These are phyloP conservation scores for Dillenia suffruticosa DNA, from an alignment of 164 flowering plant species.

Conservation along the genomic window DNA sequence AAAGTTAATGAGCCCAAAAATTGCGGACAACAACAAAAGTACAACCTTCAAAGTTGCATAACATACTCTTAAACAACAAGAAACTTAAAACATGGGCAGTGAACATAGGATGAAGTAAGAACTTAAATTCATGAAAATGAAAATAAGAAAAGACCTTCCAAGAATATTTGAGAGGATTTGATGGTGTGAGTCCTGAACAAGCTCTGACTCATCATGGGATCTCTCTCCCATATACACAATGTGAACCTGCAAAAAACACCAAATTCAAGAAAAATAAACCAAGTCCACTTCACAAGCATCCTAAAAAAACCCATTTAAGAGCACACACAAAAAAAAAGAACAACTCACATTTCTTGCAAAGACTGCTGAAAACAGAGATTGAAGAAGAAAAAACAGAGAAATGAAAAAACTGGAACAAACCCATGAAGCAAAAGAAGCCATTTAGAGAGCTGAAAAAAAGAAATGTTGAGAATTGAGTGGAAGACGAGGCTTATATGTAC, in stretches of 20 bases:
- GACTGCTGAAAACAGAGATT: not conserved
- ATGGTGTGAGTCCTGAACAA: slow-evolving; percentile 31
- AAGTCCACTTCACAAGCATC: no score
- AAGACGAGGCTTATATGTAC: no score
- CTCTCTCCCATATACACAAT: slow-evolving; percentile 44
- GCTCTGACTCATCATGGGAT: slow-evolving; percentile 22
- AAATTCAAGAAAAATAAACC: not conserved
- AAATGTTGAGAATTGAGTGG: no score
- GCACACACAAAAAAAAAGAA: not conserved
- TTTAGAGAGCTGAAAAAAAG: not conserved
- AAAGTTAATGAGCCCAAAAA: no score
- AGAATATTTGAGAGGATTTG: slow-evolving; percentile 31
- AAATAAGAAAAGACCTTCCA: slow-evolving; percentile 23
- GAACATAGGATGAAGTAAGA: not conserved
- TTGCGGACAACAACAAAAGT: no score
- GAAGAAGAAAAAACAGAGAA: slow-evolving; percentile 1
- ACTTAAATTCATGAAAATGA: not conserved
- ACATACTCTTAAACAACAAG: no score
- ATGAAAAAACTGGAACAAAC: not conserved
- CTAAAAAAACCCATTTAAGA: not conserved
- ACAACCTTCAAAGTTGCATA: no score
- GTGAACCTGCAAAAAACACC: slow-evolving; percentile 25
- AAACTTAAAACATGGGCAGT: no score
- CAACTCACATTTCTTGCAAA: slow-evolving; percentile 16
- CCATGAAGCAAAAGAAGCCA: slow-evolving; percentile 7